Evolutionary conservation across 768 basidiomycete genomes (phyloP), one percentile per base, ranked within the genome.

Genomic region (Chalciporus chontae): DNA sequence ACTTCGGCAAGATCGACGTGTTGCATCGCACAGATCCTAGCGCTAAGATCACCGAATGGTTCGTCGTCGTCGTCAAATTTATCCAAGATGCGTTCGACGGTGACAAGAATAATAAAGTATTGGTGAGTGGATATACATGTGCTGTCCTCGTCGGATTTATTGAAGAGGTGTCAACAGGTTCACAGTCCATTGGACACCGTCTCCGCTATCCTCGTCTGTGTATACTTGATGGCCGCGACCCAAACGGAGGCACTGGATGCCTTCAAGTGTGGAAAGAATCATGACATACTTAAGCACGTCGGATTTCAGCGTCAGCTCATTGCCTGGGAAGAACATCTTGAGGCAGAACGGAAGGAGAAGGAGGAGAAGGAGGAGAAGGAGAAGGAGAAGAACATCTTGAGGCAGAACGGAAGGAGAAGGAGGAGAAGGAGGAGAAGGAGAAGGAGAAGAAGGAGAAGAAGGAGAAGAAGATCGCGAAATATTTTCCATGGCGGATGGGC

Each of bases 171-270:
- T 29, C 37, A 8, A 46, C 26, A 89, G 86, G 85, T 90, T 11
- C 89, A 91, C 64, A n/a, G n/a, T n/a, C n/a, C n/a, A n/a, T n/a
- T n/a, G n/a, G n/a, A n/a, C n/a, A n/a, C n/a, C n/a, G n/a, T n/a
- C n/a, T 87, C 85, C 38, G 77, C 88, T 1, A 88, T 85, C 5
- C 77, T 89, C 23, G 81, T 90, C 4, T 83, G 84, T 53, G 89
- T 86, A 45, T 90, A 88, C 67, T 71, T 85, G 38, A 67, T 84
- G 17, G 75, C 75, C 7, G 67, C 73, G 15, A 75, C 71, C 23
- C 68, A 71, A n/a, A 82, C 86, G 79, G 63, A 64, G 5, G 73
- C 79, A 10, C 46, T 56, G 23, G 77, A 84, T 48, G 77, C 85
- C 8, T 73, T 88, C 56, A 70, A 66, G 21, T 77, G 77, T 50